These are phyloP conservation scores for Phytophthora pini DNA, from an alignment of 352 stramenopile genomes.

Conservation along the genomic window DNA sequence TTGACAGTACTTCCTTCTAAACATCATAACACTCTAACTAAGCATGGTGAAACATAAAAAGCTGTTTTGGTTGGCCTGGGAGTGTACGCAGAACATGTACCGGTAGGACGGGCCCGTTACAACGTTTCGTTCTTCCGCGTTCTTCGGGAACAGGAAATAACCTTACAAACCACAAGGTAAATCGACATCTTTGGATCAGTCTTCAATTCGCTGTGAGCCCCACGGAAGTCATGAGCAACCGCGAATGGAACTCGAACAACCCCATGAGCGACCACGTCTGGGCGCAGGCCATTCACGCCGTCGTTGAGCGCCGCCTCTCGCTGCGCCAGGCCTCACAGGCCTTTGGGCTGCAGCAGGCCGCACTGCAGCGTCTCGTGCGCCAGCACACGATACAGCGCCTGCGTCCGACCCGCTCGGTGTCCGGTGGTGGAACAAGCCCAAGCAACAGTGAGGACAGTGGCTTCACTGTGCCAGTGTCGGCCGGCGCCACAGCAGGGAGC, in stretches of 20 bases:
- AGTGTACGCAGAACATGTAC: slow-evolving; percentile 3
- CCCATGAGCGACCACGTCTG: slow-evolving; percentile 55
- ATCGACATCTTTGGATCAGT: background rate
- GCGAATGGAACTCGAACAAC: slow-evolving; percentile 13
- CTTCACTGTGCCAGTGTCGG: slow-evolving; percentile 4
- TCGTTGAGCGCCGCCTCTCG: slow-evolving; percentile 70
- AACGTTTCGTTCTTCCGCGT: slow-evolving; percentile 24
- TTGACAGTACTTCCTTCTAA: no score
- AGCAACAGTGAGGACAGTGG: slow-evolving; percentile 14
- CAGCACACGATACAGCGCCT: slow-evolving; percentile 28
- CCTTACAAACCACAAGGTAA: background rate
- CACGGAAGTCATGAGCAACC: slow-evolving; percentile 9
- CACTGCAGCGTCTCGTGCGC: slow-evolving; percentile 67
- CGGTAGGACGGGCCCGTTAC: slow-evolving; percentile 7
- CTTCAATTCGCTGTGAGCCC: no score
- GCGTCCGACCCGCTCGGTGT: background rate
- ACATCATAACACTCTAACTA: no score
- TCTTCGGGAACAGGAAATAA: slow-evolving; percentile 1
- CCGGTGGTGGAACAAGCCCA: slow-evolving; percentile 1
- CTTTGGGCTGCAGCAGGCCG: slow-evolving; percentile 72
- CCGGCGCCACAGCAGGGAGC: slow-evolving; percentile 5
- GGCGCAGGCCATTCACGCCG: slow-evolving; percentile 70
- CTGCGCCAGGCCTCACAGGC: slow-evolving; percentile 62
- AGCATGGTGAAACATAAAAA: no score
- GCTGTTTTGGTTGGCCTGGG: background rate